Percentiles rank a stretch among this genome's conserved stretches.
phyloP scores from a whole-genome alignment of 129 eudicot species.

The Helichrysum umbraculigerum region DNA sequence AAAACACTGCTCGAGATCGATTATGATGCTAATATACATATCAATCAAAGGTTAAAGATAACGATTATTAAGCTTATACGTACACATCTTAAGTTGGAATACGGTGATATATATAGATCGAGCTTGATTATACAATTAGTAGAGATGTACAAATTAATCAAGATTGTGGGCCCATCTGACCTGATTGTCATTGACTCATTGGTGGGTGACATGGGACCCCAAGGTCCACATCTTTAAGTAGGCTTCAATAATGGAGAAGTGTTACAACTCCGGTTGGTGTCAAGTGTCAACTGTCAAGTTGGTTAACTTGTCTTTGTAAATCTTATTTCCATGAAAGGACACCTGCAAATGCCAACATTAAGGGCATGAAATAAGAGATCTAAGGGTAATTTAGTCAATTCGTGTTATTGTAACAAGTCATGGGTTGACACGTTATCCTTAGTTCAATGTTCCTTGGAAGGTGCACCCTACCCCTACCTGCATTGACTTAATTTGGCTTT shows the following conservation, averaged over 20 bases:
- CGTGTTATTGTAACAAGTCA: not conserved
- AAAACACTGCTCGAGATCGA: too few species aligned
- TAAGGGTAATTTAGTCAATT: slow-evolving; percentile 18
- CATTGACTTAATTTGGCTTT: slow-evolving; percentile 15
- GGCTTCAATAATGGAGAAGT: slow-evolving; percentile 30
- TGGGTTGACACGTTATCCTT: slow-evolving; percentile 26
- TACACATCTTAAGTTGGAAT: not conserved
- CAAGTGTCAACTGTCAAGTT: slow-evolving; percentile 27
- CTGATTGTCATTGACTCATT: not conserved
- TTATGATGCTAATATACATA: too few species aligned
- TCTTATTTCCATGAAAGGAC: slow-evolving; percentile 29
- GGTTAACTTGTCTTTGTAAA: not conserved
- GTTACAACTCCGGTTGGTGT: slow-evolving; percentile 24
- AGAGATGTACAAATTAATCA: not conserved
- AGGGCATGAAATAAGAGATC: not conserved
- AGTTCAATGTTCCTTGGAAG: slow-evolving; percentile 34
- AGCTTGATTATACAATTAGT: not conserved
- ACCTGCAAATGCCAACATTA: slow-evolving; percentile 27
- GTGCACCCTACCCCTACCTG: slow-evolving; percentile 14
- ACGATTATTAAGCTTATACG: too few species aligned
- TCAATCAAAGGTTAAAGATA: too few species aligned
- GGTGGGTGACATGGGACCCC: slow-evolving; percentile 11
- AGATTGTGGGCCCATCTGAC: slow-evolving; percentile 6
- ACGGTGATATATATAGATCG: not conserved
- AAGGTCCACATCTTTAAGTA: slow-evolving; percentile 23